Evolutionary conservation across 2,329 filamentous ascomycete genomes (phyloP).

Genomic region (Colletotrichum musicola): DNA sequence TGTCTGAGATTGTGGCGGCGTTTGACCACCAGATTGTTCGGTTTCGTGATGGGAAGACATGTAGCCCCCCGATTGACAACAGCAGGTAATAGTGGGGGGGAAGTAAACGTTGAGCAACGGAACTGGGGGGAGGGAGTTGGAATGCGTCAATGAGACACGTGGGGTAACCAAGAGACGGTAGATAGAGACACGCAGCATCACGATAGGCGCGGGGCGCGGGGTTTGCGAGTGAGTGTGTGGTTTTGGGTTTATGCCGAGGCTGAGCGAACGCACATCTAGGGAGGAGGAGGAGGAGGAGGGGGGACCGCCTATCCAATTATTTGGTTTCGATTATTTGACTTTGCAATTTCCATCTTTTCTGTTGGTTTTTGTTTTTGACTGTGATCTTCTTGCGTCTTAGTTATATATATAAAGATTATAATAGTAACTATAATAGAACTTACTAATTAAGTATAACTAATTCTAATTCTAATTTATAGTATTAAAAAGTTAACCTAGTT

Average conservation of each 20-base stretch:
- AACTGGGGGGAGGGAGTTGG: no score
- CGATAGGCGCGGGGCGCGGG: constrained; percentile 15
- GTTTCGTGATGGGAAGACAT: no score
- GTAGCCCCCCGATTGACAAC: neutral
- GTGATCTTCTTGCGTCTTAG: no score
- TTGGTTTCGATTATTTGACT: neutral
- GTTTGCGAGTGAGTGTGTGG: neutral
- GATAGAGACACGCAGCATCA: constrained; percentile 1
- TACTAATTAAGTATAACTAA: no score
- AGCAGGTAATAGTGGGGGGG: neutral
- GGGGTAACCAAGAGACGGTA: constrained; percentile 7
- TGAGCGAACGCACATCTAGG: constrained; percentile 4
- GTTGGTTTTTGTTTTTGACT: neutral
- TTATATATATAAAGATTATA: no score
- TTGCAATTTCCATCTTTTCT: neutral
- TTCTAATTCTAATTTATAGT: no score
- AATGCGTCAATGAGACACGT: constrained; percentile 11
- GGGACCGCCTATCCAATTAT: neutral
- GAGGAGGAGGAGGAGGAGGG: neutral
- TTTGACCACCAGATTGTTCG: no score
- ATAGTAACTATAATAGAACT: no score
- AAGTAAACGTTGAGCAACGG: neutral
- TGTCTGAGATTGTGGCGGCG: no score
- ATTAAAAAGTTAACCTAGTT: no score
- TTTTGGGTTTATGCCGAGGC: constrained; percentile 14